Base-by-base conservation (phyloP, 2,329 filamentous ascomycete species). In the Alternaria atra region DNA sequence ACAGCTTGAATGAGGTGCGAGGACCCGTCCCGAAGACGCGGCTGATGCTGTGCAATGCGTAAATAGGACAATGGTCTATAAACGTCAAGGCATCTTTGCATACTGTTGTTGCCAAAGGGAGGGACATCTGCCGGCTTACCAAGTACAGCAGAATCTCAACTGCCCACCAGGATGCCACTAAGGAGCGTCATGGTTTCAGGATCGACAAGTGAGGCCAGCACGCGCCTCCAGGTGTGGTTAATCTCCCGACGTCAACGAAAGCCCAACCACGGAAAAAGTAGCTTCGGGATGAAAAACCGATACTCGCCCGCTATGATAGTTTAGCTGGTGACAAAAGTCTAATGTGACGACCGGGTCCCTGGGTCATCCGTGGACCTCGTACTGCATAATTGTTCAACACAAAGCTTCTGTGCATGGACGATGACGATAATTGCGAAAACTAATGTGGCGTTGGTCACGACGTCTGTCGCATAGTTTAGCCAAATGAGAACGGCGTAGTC, bases 281-380 rank as follows among this genome's bases (percentile, higher is more conserved):
- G 46, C 44, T 34, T 48, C 29, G 20, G 20, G 20, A 20, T 20
- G 20, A 20, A 42, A 42, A 42, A 20, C 17, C 39, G 20, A 23
- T 42, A 15, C 20, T 42, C 20, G 39, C 17, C 39, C 17, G 39
- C 39, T 42, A 42, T 17, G 20, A 32, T 32, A 23, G 46, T 34
- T 23, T 35, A 13, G 46, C 30, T 34, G 30, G 46, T 4, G 30
- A 34, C 46, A 48, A 23, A 48, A 48, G 46, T 48, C 13, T 48
- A 48, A 53, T 23, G 37, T 20, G 27, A 53, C 52, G 25, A 55
- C 52, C 52, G 34, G 52, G 52, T 48, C 34, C n/a, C 42, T 55
- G 42, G 52, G 32, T 20, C 52, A 34, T 55, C 39, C 32, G 52
- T 39, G 29, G 42, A 32, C 52, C 20, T 48, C 15, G 46, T 32